A percentile compares a stretch with the other conserved stretches of the same genome.
phyloP scores from a whole-genome alignment of 208 protist species.

The Strigomonas culicis region DNA sequence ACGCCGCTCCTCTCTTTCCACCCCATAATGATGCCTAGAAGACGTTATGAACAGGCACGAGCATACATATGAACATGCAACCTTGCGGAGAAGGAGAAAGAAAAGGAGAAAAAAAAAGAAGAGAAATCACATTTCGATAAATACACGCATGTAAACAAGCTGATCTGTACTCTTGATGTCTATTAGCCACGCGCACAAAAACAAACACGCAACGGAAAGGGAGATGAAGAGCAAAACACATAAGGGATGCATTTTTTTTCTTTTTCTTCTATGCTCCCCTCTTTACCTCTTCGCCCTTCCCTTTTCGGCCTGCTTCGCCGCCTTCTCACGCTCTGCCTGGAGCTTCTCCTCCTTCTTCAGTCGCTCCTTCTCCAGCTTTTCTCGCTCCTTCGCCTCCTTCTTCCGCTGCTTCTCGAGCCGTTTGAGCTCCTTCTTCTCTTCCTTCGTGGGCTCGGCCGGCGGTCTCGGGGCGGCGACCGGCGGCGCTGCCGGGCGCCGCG shows the following conservation, averaged over 20 bases:
- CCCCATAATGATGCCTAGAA: too few relatives aligned
- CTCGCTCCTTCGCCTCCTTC: constrained; percentile 19
- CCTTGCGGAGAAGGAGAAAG: too few relatives aligned
- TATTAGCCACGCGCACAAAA: constrained; percentile 5
- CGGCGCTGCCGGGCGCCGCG: background rate
- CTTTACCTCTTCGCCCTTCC: constrained; percentile 22
- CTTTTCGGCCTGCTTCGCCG: constrained; percentile 15
- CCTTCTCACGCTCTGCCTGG: constrained; percentile 11
- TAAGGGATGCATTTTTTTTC: constrained; percentile 12
- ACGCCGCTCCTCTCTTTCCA: too few relatives aligned
- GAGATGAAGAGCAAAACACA: constrained; percentile 1
- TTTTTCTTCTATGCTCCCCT: constrained; percentile 21
- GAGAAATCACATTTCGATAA: constrained; percentile 1
- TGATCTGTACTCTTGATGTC: background rate
- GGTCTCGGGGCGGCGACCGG: background rate
- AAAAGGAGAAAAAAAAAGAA: constrained; percentile 2
- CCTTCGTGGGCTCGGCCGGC: constrained; percentile 8
- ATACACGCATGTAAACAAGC: background rate
- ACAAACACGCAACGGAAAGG: background rate
- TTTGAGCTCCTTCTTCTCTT: constrained; percentile 16
- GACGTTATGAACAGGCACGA: too few relatives aligned
- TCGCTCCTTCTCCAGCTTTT: constrained; percentile 18
- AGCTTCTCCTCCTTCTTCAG: constrained; percentile 9
- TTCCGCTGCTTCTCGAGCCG: constrained; percentile 23
- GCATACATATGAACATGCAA: too few relatives aligned